Percentiles rank a stretch among this genome's conserved stretches.
phyloP scores from a whole-genome alignment of 306 rosid species.

The Lithocarpus polystachyus region DNA sequence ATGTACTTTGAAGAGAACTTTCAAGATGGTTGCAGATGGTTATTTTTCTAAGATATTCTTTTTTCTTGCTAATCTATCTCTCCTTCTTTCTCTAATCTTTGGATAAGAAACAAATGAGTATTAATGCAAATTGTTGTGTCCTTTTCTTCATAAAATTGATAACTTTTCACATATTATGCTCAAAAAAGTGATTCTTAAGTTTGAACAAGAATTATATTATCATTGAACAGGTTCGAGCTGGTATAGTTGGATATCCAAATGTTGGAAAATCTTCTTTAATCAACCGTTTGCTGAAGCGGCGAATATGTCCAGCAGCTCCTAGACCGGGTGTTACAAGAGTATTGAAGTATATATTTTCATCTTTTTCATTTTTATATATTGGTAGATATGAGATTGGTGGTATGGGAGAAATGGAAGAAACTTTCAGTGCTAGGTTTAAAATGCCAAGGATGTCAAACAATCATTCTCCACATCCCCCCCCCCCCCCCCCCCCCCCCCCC shows the following conservation, averaged over 20 bases:
- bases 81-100: not conserved
- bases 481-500: not conserved
- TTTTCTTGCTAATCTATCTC: not conserved
- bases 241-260: slow-evolving; percentile 94
- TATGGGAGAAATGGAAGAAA: not conserved
- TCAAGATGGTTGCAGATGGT: not conserved
- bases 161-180: slow-evolving; percentile 3
- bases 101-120: not conserved
- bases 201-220: slow-evolving; percentile 6
- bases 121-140: not conserved
- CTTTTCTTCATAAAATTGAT: slow-evolving; percentile 3
- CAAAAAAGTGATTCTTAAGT: not conserved
- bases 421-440: not conserved
- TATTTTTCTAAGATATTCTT: not conserved
- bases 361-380: slow-evolving; percentile 12
- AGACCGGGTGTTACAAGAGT: slow-evolving; percentile 95
- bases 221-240: slow-evolving; percentile 79
- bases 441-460: slow-evolving; percentile 1
- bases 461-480: too few relatives aligned
- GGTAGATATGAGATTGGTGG: not conserved
- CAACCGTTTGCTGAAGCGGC: slow-evolving; percentile 81
- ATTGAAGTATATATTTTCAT: slow-evolving; percentile 47
- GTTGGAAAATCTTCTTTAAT: slow-evolving; percentile 92
- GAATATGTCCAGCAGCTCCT: slow-evolving; percentile 95
- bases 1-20: not conserved